Evolutionary conservation across 805 yeast genomes (phyloP).

Genomic region (Yarrowia divulgata): DNA sequence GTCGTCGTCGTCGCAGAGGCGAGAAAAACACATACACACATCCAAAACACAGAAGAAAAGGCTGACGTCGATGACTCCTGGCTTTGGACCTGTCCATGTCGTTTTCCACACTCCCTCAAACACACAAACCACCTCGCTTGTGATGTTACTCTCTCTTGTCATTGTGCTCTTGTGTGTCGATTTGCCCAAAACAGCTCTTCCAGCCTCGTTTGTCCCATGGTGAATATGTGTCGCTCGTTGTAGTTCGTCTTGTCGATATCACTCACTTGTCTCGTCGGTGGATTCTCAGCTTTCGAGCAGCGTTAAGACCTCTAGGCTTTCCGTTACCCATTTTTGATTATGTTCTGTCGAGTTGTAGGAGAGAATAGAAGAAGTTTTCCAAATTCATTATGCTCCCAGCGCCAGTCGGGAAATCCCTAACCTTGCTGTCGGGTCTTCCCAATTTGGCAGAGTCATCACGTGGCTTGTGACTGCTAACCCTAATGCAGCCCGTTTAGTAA

Average conservation of each 20-base stretch:
- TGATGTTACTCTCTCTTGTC: not conserved
- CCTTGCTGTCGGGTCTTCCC: conserved; percentile 28
- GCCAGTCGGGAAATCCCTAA: conserved; percentile 39
- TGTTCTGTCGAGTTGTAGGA: conserved; percentile 41
- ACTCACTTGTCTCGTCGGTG: conserved; percentile 96
- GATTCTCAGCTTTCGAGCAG: conserved; percentile 99
- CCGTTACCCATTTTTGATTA: conserved; percentile 91
- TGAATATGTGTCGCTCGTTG: not conserved
- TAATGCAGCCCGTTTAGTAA: not conserved
- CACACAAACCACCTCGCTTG: not conserved
- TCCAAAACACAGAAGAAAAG: conserved; percentile 7
- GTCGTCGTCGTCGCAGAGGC: not conserved
- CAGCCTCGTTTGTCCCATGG: not conserved
- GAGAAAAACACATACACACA: not conserved
- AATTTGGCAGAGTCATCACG: conserved; percentile 36
- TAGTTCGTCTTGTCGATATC: conserved; percentile 21
- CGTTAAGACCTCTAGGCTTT: conserved; percentile 99
- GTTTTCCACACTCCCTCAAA: not conserved
- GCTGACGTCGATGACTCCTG: not conserved
- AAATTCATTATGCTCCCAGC: conserved; percentile 39
- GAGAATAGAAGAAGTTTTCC: conserved; percentile 39
- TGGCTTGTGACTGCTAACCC: conserved; percentile 36
- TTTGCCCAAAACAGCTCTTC: not conserved
- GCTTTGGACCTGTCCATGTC: not conserved
- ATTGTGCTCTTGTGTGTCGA: not conserved